These are phyloP conservation scores for Mercurialis annua DNA, from an alignment of 345 rosid species.

Conservation along the genomic window DNA sequence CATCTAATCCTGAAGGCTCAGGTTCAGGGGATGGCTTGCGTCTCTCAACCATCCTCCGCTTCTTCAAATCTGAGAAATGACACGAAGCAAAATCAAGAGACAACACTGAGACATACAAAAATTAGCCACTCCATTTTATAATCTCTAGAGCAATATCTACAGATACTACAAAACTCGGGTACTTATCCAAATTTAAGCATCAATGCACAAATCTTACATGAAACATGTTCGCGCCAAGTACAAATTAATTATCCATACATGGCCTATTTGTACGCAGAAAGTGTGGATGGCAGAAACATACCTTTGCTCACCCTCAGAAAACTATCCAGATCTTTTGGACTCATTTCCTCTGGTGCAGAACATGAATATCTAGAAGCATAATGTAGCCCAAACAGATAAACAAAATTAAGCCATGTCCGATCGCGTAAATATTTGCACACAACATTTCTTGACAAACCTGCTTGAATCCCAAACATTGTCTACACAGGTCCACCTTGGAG, in stretches of 20 bases:
- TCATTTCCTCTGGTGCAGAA: conserved; percentile 61
- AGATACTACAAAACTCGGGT: background rate
- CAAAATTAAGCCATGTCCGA: background rate
- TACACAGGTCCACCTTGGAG: conserved; percentile 68
- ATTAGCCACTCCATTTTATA: background rate
- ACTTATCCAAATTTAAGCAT: background rate
- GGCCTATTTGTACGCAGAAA: conserved; percentile 8
- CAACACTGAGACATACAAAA: background rate
- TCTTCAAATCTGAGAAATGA: conserved; percentile 53
- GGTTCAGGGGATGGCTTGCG: conserved; percentile 30
- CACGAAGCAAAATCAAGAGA: background rate
- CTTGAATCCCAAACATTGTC: conserved; percentile 71
- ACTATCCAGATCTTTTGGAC: conserved; percentile 58
- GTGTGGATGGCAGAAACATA: conserved; percentile 19
- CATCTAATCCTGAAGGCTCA: conserved; percentile 74
- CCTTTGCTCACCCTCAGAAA: conserved; percentile 52
- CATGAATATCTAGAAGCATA: conserved; percentile 56
- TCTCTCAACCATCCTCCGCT: conserved; percentile 43
- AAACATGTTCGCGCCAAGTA: background rate
- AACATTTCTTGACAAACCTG: conserved; percentile 39
- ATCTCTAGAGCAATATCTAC: background rate
- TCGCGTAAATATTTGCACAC: background rate
- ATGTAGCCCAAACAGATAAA: conserved; percentile 8
- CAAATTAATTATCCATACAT: background rate
- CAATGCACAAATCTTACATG: background rate